Evolutionary conservation across 208 protist species (phyloP).

Genomic region (Trypanosomatidae sp.): DNA sequence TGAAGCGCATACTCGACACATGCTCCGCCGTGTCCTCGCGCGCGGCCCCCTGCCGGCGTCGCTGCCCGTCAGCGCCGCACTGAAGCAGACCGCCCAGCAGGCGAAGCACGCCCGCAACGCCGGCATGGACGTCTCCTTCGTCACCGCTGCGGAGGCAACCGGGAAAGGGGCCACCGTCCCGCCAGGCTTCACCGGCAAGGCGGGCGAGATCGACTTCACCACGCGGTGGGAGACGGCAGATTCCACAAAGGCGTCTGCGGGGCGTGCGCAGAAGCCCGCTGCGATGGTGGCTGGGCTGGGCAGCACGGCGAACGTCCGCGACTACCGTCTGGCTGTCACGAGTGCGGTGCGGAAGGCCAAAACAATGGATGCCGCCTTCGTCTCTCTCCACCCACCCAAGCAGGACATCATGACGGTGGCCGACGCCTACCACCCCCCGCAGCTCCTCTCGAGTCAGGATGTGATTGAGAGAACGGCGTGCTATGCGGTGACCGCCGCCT

Average conservation of each 20-base stretch:
- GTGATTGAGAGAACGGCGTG: conserved; percentile 68
- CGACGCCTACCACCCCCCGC: conserved; percentile 41
- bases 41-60: conserved; percentile 59
- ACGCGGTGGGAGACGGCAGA: too few species aligned
- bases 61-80: conserved; percentile 19
- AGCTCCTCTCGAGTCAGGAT: conserved; percentile 33
- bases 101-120: conserved; percentile 3
- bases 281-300: conserved; percentile 33
- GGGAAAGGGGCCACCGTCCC: conserved; percentile 1
- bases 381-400: conserved; percentile 27
- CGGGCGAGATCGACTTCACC: conserved; percentile 29
- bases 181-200: conserved; percentile 48
- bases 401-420: conserved; percentile 26
- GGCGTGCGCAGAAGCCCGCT: conserved; percentile 1
- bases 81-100: conserved; percentile 11
- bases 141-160: conserved; percentile 5
- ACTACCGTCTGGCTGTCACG: conserved; percentile 73
- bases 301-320: conserved; percentile 35
- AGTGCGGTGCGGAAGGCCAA: conserved; percentile 68
- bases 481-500: conserved; percentile 75
- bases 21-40: too few species aligned
- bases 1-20: too few species aligned
- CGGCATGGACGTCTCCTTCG: conserved; percentile 23
- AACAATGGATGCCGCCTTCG: conserved; percentile 15
- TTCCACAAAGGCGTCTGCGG: neutral